Percentiles rank a stretch among this genome's conserved stretches.
Conservation (phyloP, 139 green algal genomes). For the Chlorella sp. region DNA sequence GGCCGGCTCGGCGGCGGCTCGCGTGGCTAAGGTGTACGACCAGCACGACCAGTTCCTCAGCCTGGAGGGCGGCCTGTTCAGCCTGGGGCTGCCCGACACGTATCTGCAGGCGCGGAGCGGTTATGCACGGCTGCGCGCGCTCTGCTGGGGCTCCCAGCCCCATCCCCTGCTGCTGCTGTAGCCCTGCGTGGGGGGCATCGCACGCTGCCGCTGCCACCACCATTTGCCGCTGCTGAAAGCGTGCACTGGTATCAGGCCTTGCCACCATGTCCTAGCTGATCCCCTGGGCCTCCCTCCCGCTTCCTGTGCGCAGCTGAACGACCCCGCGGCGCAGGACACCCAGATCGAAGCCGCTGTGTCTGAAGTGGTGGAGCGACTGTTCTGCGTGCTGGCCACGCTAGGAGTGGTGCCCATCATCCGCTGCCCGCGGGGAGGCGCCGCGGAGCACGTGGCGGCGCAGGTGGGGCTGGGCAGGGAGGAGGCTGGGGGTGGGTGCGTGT, state of each 20-base stretch:
- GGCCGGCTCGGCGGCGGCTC: conserved; percentile 42
- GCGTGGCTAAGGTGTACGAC: conserved; percentile 86
- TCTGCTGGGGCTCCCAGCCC: not conserved
- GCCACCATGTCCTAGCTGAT: no score
- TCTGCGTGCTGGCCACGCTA: conserved; percentile 89
- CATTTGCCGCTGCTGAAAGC: no score
- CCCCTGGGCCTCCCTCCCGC: no score
- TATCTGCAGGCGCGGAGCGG: conserved; percentile 67
- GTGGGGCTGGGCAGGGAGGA: not conserved
- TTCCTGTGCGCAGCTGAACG: conserved; percentile 77
- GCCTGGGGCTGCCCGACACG: conserved; percentile 76
- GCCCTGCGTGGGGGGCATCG: not conserved
- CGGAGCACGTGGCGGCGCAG: conserved; percentile 89
- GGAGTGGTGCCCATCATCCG: conserved; percentile 95
- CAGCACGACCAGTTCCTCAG: conserved; percentile 93
- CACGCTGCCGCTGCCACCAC: not conserved
- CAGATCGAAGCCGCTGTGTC: conserved; percentile 86
- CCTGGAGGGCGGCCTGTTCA: conserved; percentile 91
- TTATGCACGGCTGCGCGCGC: not conserved
- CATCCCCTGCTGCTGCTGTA: not conserved
- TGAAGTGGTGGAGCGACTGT: conserved; percentile 92
- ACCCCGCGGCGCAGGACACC: conserved; percentile 83
- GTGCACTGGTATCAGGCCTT: no score
- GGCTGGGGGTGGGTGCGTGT: not conserved
- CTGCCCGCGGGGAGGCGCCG: conserved; percentile 86